phyloP scores from a whole-genome alignment of 495 filamentous ascomycete species.

The Aspergillus bertholletiae region DNA sequence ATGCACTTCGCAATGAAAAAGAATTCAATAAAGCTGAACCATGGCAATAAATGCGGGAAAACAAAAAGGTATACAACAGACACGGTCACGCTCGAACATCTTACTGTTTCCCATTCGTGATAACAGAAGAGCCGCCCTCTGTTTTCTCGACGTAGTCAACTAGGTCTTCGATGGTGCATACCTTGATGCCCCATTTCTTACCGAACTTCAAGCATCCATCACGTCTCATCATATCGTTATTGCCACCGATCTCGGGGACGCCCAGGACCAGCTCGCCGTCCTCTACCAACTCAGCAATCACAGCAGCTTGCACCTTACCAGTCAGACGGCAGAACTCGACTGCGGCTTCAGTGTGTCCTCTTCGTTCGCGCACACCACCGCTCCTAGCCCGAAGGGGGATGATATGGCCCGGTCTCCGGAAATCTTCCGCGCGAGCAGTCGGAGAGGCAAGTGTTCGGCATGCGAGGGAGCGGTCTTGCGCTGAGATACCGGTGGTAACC shows the following conservation, averaged over 20 bases:
- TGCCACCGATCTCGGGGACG: constrained; percentile 50
- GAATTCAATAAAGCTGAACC: too few relatives aligned
- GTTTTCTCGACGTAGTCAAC: constrained; percentile 69
- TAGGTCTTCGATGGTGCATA: constrained; percentile 93
- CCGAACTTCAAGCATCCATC: constrained; percentile 91
- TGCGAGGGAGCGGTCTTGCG: constrained; percentile 80
- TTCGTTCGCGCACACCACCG: constrained; percentile 75
- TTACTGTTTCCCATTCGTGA: constrained; percentile 40
- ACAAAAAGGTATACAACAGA: constrained; percentile 11
- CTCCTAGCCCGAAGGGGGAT: constrained; percentile 77
- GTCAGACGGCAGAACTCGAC: constrained; percentile 81
- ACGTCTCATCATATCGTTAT: constrained; percentile 85
- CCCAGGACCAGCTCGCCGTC: constrained; percentile 66
- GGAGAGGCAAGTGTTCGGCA: constrained; percentile 75
- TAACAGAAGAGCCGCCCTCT: constrained; percentile 20
- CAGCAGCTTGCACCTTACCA: constrained; percentile 69
- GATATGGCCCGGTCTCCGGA: constrained; percentile 86
- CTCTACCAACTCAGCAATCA: constrained; percentile 84
- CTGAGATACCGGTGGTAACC: constrained; percentile 86
- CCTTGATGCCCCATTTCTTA: constrained; percentile 80
- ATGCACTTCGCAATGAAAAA: neutral
- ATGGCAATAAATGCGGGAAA: constrained; percentile 1
- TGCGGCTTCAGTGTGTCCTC: constrained; percentile 90
- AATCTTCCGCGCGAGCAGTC: constrained; percentile 49
- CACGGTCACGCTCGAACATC: neutral